Evolutionary conservation across 306 rosid species (phyloP), one percentile per base, ranked within the genome.

Genomic region (Carpinus viminea): DNA sequence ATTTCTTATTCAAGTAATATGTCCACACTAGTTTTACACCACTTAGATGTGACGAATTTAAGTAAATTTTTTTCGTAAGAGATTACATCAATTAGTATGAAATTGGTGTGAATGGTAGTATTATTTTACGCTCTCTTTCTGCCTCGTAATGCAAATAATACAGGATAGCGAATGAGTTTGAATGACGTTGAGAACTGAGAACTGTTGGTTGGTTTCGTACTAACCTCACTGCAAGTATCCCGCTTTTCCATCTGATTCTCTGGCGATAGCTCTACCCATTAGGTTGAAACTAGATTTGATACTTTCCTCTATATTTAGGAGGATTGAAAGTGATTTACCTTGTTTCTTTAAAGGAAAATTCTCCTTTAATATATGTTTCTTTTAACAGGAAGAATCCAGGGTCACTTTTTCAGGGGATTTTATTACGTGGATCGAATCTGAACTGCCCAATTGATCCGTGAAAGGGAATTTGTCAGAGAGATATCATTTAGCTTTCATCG

Each of bases 321-420:
- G 38, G 38, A 43, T 43, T 4, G 52, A 41, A 76, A 31, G 66
- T 47, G 76, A 21, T 74, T 31, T 3, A 41, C 28, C 68, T 24
- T 66, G 17, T 7, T 53, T n/a, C 26, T 24, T 26, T 3, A 28
- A 78, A 59, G 43, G 74, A 36, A 52, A 78, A 60, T 41, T 72
- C 45, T 26, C 56, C 50, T 56, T 7, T 16, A 41, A 41, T 41
- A 41, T 5, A n/a, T 41, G 45, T 41, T 41, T 21, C 3, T 60
- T 68, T 41, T n/a, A 53, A 4, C 17, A n/a, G 18, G 53, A 41
- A 53, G 77, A 79, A 75, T 79, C 86, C 10, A 0, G 28, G 45
- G 47, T 74, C 79, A 8, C 79, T 47, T 53, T 26, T 62, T 51
- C 17, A 76, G 87, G 88, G 78, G 76, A 74, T 73, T 53, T 52